A percentile compares a stretch with the other conserved stretches of the same genome.
Evolutionary conservation across 768 basidiomycete species (phyloP).

Genomic region (Scleroderma bovista): DNA sequence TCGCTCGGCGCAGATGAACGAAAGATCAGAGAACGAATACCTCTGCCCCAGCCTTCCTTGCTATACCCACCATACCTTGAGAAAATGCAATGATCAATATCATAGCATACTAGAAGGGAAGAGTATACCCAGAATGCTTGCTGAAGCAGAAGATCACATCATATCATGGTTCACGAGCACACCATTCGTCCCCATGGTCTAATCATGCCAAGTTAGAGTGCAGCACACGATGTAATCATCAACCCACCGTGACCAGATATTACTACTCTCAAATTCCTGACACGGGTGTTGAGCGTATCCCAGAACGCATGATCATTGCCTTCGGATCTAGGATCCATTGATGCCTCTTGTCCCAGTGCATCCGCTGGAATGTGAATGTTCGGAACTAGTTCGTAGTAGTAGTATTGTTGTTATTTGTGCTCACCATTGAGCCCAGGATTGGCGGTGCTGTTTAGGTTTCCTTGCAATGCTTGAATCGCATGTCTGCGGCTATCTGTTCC

Average conservation of each 20-base stretch:
- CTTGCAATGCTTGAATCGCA: conserved; percentile 30
- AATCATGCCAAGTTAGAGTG: neutral
- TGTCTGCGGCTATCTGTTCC: conserved; percentile 4
- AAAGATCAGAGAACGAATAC: conserved; percentile 61
- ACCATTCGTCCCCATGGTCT: conserved; percentile 84
- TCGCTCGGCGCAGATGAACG: conserved; percentile 39
- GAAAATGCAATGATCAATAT: neutral
- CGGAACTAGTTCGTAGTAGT: neutral
- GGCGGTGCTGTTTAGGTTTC: conserved; percentile 32
- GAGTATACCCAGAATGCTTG: conserved; percentile 64
- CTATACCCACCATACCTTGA: conserved; percentile 61
- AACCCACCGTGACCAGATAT: conserved; percentile 64
- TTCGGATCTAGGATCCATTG: conserved; percentile 28
- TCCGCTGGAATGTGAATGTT: conserved; percentile 39
- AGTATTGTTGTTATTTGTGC: neutral
- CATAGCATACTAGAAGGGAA: neutral
- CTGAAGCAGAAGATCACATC: conserved; percentile 67
- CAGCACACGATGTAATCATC: neutral
- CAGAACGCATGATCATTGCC: conserved; percentile 59
- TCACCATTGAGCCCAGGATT: conserved; percentile 41
- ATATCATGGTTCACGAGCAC: conserved; percentile 56
- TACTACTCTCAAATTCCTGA: conserved; percentile 62
- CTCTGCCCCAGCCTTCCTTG: conserved; percentile 50
- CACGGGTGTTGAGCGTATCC: conserved; percentile 49
- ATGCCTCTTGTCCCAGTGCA: conserved; percentile 44